phyloP scores from a whole-genome alignment of 2,329 filamentous ascomycete genomes.

The Colletotrichum australisinense region DNA sequence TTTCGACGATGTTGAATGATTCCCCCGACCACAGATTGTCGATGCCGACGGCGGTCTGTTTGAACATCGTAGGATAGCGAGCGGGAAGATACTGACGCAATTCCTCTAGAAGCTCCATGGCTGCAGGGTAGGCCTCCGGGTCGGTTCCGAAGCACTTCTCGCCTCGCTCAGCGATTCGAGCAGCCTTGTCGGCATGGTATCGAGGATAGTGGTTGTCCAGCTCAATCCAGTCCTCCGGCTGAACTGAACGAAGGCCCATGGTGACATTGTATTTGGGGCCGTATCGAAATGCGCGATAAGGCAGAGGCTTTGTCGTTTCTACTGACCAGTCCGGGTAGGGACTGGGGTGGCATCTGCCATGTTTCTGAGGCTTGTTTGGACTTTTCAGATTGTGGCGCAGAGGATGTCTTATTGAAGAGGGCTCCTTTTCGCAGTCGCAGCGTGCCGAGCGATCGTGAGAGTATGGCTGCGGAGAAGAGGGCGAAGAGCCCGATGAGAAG shows the following conservation, averaged over 20 bases:
- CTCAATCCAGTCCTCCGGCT: slow-evolving; percentile 84
- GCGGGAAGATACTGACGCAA: slow-evolving; percentile 76
- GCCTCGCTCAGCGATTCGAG: slow-evolving; percentile 74
- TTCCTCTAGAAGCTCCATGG: slow-evolving; percentile 82
- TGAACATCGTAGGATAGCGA: slow-evolving; percentile 80
- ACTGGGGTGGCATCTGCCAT: slow-evolving; percentile 69
- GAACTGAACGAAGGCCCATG: slow-evolving; percentile 79
- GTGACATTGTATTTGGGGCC: slow-evolving; percentile 82
- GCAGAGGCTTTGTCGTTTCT: slow-evolving; percentile 75
- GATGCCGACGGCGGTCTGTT: slow-evolving; percentile 71
- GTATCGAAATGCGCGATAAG: slow-evolving; percentile 82
- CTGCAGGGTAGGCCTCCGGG: slow-evolving; percentile 77
- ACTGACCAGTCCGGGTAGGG: slow-evolving; percentile 78
- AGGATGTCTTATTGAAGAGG: not conserved
- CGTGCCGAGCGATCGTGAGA: slow-evolving; percentile 2
- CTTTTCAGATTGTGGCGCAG: not conserved
- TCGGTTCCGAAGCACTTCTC: slow-evolving; percentile 75
- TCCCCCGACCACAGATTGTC: slow-evolving; percentile 79
- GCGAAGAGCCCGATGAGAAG: slow-evolving; percentile 9
- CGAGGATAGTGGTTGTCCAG: slow-evolving; percentile 82
- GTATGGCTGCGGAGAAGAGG: slow-evolving; percentile 2
- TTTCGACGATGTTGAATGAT: slow-evolving; percentile 73
- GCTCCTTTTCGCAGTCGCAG: not conserved
- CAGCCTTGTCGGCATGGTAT: slow-evolving; percentile 78
- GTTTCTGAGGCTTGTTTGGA: not conserved